phyloP scores from a whole-genome alignment of 1,139 yeast genomes.

The Blastobotrys illinoisensis region DNA sequence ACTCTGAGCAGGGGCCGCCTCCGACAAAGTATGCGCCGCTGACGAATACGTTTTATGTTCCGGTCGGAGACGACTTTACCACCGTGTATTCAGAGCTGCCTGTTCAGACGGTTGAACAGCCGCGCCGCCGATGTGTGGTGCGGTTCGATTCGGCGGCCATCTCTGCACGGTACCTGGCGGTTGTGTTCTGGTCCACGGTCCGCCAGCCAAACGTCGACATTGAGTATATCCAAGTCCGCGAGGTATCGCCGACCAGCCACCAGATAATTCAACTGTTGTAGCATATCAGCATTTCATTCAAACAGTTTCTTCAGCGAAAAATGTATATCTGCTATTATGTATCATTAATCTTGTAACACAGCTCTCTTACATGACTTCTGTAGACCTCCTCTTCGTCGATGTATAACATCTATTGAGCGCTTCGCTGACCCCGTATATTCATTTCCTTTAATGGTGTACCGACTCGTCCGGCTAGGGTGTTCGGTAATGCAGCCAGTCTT shows the following conservation, averaged over 20 bases:
- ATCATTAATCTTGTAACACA: too few species aligned
- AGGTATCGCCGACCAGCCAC: neutral
- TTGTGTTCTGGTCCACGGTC: neutral
- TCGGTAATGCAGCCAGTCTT: too few species aligned
- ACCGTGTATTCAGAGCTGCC: neutral
- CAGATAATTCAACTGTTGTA: neutral
- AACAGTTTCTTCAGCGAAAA: too few species aligned
- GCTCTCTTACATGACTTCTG: too few species aligned
- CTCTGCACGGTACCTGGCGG: neutral
- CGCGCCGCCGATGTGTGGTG: neutral
- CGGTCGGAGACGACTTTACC: conserved; percentile 4
- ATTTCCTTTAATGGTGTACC: too few species aligned
- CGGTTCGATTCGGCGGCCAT: neutral
- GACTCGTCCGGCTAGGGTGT: too few species aligned
- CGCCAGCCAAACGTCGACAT: neutral
- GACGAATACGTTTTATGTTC: neutral
- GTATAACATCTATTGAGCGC: too few species aligned
- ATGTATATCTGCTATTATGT: too few species aligned
- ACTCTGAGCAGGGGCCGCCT: neutral
- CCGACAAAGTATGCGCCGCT: neutral
- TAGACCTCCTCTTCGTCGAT: too few species aligned
- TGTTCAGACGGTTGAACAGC: neutral
- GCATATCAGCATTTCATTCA: too few species aligned
- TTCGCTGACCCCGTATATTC: too few species aligned
- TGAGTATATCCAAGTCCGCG: neutral